phyloP scores from a whole-genome alignment of 1,139 yeast genomes.

The Diutina rugosa region DNA sequence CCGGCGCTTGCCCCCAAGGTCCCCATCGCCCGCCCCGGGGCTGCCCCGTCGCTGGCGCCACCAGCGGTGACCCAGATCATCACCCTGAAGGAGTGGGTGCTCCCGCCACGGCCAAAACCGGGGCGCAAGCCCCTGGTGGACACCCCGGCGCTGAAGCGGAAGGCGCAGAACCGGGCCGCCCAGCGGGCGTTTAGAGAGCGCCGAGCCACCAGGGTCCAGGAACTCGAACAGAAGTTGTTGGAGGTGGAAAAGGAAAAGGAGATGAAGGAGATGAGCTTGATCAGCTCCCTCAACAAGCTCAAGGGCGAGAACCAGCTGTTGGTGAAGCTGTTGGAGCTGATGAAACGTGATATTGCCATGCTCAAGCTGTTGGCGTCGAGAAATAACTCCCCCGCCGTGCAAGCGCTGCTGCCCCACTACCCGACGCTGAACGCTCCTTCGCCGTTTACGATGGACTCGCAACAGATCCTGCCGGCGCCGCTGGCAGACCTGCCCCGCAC shows the following conservation, averaged over 20 bases:
- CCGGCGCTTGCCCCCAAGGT: conserved; percentile 1
- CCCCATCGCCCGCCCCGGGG: neutral
- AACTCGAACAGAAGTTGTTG: conserved; percentile 31
- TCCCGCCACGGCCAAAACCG: conserved; percentile 86
- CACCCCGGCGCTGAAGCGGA: conserved; percentile 64
- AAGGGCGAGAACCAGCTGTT: neutral
- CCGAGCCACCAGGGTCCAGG: conserved; percentile 52
- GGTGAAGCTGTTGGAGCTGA: neutral
- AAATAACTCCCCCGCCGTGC: neutral
- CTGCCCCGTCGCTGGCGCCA: neutral
- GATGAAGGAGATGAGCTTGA: conserved; percentile 40
- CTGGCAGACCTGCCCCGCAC: conserved; percentile 33
- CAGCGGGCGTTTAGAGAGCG: conserved; percentile 85
- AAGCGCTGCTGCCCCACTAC: neutral
- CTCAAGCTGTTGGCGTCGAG: neutral
- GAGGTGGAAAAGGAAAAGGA: conserved; percentile 58
- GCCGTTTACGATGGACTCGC: conserved; percentile 7
- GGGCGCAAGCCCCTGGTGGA: conserved; percentile 78
- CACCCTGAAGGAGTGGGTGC: conserved; percentile 81
- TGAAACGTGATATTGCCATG: neutral
- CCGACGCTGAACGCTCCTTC: neutral
- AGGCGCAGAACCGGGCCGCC: conserved; percentile 92
- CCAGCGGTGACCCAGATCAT: conserved; percentile 19
- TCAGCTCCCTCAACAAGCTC: conserved; percentile 5
- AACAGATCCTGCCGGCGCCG: conserved; percentile 44